A percentile compares a stretch with the other conserved stretches of the same genome.
Evolutionary conservation across 2,329 filamentous ascomycete genomes (phyloP).

Genomic region (Xylariaceae sp.): DNA sequence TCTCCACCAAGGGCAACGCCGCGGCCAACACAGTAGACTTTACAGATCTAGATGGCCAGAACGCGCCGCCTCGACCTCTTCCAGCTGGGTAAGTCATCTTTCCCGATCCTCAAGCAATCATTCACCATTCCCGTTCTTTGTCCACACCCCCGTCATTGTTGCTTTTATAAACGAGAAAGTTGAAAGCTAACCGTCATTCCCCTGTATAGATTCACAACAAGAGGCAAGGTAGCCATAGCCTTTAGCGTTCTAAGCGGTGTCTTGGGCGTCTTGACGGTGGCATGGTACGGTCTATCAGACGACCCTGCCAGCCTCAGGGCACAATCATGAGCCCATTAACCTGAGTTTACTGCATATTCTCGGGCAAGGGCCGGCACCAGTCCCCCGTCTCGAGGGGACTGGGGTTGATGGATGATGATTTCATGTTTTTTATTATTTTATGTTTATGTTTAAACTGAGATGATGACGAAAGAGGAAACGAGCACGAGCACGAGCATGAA

Average conservation of each 20-base stretch:
- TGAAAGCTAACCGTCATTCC: background rate
- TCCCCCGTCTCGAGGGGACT: too few relatives aligned
- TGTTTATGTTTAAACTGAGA: too few relatives aligned
- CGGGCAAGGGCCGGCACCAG: too few relatives aligned
- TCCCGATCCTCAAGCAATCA: background rate
- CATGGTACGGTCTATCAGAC: constrained; percentile 55
- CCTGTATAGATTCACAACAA: constrained; percentile 53
- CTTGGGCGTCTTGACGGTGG: constrained; percentile 60
- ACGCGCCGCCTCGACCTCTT: constrained; percentile 47
- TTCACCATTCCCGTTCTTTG: background rate
- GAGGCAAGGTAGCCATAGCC: constrained; percentile 67
- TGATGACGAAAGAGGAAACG: too few relatives aligned
- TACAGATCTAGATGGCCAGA: constrained; percentile 59
- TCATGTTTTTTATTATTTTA: too few relatives aligned
- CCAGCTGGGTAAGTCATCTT: constrained; percentile 51
- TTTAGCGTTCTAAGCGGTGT: constrained; percentile 66
- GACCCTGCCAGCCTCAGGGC: constrained; percentile 12
- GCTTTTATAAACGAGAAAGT: too few relatives aligned
- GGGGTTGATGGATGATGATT: too few relatives aligned
- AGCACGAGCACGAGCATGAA: too few relatives aligned
- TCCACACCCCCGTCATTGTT: background rate
- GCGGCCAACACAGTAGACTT: constrained; percentile 63
- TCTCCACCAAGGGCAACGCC: constrained; percentile 61
- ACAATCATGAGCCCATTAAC: too few relatives aligned
- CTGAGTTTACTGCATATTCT: too few relatives aligned